phyloP scores from a whole-genome alignment of 148 eudicot genomes.

The Tetragonia tetragonoides region DNA sequence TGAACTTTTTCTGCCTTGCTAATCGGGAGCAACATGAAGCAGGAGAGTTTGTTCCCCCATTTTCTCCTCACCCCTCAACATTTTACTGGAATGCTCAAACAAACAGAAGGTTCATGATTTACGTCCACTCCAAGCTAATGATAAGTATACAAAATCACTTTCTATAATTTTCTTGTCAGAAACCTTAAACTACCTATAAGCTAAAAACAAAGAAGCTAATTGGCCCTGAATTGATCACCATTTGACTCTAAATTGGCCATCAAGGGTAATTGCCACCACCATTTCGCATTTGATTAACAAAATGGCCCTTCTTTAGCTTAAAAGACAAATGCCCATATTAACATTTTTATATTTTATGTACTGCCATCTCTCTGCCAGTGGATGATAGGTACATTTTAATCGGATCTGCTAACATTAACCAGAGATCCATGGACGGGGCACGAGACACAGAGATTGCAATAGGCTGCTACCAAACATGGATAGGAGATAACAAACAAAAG shows the following conservation, averaged over 20 bases:
- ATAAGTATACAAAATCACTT: conserved; percentile 52
- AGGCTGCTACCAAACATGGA: conserved; percentile 68
- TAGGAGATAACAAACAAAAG: conserved; percentile 18
- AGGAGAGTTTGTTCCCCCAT: conserved; percentile 71
- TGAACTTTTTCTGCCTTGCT: conserved; percentile 92
- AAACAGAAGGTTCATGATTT: conserved; percentile 85
- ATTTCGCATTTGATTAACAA: too few species aligned
- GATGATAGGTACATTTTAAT: conserved; percentile 81
- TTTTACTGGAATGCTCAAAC: conserved; percentile 75
- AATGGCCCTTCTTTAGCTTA: too few species aligned
- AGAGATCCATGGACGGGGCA: conserved; percentile 90
- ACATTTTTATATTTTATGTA: neutral
- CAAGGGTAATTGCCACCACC: too few species aligned
- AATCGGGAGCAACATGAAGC: conserved; percentile 61
- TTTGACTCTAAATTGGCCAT: too few species aligned
- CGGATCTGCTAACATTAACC: conserved; percentile 93
- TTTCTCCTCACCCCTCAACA: conserved; percentile 66
- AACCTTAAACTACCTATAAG: neutral
- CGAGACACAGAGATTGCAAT: conserved; percentile 94
- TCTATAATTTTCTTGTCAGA: neutral
- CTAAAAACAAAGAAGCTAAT: too few species aligned
- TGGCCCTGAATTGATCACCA: too few species aligned
- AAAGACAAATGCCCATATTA: too few species aligned
- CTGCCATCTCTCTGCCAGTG: conserved; percentile 41
- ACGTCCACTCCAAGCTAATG: conserved; percentile 96